Evolutionary conservation across 2,329 filamentous ascomycete species (phyloP).

Genomic region (Fusarium sp.): DNA sequence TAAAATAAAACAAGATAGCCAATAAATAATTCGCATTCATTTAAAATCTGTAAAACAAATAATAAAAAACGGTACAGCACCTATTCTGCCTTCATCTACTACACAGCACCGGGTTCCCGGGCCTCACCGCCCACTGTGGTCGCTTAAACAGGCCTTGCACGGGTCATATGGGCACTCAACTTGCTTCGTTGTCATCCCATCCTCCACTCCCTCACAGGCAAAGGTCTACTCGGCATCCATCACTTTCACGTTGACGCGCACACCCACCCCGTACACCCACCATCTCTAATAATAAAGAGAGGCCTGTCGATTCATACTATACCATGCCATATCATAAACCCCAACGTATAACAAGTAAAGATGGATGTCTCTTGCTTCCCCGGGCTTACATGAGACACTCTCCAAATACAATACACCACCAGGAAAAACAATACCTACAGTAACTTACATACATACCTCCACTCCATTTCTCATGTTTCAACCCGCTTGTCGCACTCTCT

Average conservation of each 20-base stretch:
- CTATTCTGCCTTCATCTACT: constrained; percentile 6
- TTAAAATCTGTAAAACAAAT: neutral
- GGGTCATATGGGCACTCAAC: constrained; percentile 49
- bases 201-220: neutral
- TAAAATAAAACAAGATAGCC: neutral
- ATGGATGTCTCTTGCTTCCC: constrained; percentile 7
- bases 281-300: constrained; percentile 19
- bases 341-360: neutral
- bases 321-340: neutral
- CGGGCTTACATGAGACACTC: constrained; percentile 29
- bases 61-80: neutral
- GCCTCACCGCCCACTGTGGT: constrained; percentile 36
- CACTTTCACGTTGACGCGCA: constrained; percentile 15
- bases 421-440: neutral
- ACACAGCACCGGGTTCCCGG: constrained; percentile 36
- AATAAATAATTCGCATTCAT: constrained; percentile 10
- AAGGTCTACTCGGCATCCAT: constrained; percentile 6
- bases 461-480: neutral
- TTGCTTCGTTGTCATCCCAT: constrained; percentile 11
- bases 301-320: neutral
- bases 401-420: constrained; percentile 14
- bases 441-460: neutral
- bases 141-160: constrained; percentile 23
- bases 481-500: constrained; percentile 22
- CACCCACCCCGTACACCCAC: constrained; percentile 20